Base-by-base conservation (phyloP, 164 flowering plant genomes). In the Platanus orientalis region DNA sequence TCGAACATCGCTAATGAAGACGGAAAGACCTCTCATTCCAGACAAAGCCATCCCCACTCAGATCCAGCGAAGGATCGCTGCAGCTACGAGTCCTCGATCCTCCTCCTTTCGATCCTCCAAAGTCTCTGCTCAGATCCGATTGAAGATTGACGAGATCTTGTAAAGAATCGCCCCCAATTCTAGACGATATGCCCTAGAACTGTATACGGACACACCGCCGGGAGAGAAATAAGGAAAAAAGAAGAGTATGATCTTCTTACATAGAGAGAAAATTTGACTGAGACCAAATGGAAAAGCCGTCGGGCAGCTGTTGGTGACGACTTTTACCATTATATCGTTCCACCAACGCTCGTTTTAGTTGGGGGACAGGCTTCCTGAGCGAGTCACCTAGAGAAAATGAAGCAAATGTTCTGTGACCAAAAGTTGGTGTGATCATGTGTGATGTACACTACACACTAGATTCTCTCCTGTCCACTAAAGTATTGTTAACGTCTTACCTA, bases 21-120 rank as follows among this genome's bases (percentile, higher is more conserved):
- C 94, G 58, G 97, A 92, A 64, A 92, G 89, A n/a, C 97, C 97
- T 80, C 97, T 76, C 97, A 92, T 92, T 47, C 97, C 97, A 10
- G 96, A 83, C 69, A 87, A 71, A 75, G 97, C 92, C 96, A 89
- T 89, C 70, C 58, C 71, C 75, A 23, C 68, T 76, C 83, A 81
- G 89, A 84, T 86, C 92, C 82, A 76, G 63, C 34, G 27, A 23
- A 54, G 28, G 64, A 69, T 55, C 67, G 26, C 20, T 4, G 6
- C 20, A n/a, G 58, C 14, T 32, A 23, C 24, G 27, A 54, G 27
- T 55, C 69, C 48, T 42, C 58, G 54, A 51, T 39, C 23, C 42
- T 27, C 54, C 19, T 24, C 42, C n/a, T n/a, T n/a, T 42, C 52
- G n/a, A 57, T n/a, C 52, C 30, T 39, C 24, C 40, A 28, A 4